Evolutionary conservation across 108 stramenopile genomes (phyloP).

Genomic region (Poteriospumella lacustris): DNA sequence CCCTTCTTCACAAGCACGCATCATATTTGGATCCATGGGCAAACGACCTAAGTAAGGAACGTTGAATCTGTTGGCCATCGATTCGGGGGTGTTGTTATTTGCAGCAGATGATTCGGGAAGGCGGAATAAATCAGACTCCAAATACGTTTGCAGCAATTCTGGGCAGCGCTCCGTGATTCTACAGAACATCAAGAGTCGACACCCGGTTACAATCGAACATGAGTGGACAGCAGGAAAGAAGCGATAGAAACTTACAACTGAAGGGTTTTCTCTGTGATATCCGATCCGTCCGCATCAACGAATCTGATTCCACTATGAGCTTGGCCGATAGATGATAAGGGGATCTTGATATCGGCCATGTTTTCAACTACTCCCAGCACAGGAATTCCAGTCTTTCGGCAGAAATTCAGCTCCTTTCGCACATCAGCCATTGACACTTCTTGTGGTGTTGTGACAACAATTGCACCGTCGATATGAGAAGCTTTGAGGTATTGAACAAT

Average conservation of each 20-base stretch:
- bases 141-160: constrained; percentile 56
- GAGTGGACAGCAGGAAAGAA: not conserved
- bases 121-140: constrained; percentile 65
- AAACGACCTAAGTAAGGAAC: constrained; percentile 83
- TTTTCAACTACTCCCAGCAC: constrained; percentile 97
- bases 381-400: constrained; percentile 79
- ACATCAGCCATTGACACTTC: constrained; percentile 96
- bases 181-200: not conserved
- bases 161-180: constrained; percentile 64
- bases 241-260: not conserved
- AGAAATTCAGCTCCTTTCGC: constrained; percentile 96
- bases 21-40: constrained; percentile 86
- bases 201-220: not conserved
- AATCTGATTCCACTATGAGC: not conserved
- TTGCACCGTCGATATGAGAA: constrained; percentile 56
- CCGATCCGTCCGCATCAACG: not conserved
- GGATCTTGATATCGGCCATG: constrained; percentile 67
- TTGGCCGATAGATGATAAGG: not conserved
- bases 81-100: constrained; percentile 64
- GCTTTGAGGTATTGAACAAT: constrained; percentile 92
- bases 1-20: constrained; percentile 84
- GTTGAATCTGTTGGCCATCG: constrained; percentile 76
- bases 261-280: constrained; percentile 12
- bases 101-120: constrained; percentile 38
- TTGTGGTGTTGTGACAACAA: constrained; percentile 97